Evolutionary conservation across 257 asterid genomes (phyloP).

Genomic region (Primulina huaijiensis): DNA sequence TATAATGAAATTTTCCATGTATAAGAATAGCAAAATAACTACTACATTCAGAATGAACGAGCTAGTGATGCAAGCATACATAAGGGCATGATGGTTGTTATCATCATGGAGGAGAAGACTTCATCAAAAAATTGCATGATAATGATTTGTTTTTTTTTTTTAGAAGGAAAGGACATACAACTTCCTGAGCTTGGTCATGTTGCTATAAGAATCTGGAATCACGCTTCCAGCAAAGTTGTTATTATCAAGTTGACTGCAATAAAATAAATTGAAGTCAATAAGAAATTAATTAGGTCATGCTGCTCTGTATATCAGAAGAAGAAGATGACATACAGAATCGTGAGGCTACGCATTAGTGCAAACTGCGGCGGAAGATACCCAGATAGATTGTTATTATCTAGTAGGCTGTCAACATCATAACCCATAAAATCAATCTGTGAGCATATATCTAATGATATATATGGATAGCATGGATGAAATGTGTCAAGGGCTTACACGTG

Average conservation of each 20-base stretch:
- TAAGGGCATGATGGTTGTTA: too few relatives aligned
- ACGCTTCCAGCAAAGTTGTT: constrained; percentile 47
- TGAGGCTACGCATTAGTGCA: constrained; percentile 35
- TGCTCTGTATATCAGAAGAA: constrained; percentile 6
- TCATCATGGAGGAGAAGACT: too few relatives aligned
- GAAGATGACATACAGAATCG: constrained; percentile 36
- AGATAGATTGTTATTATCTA: constrained; percentile 57
- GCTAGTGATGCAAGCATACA: too few relatives aligned
- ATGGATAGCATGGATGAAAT: background rate
- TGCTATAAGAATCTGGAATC: constrained; percentile 40
- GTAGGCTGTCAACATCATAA: constrained; percentile 36
- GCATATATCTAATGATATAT: background rate
- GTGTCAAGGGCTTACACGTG: constrained; percentile 38
- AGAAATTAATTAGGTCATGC: background rate
- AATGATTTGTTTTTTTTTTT: too few relatives aligned
- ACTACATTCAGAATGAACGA: too few relatives aligned
- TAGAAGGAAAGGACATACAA: constrained; percentile 27
- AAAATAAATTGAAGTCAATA: background rate
- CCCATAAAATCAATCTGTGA: background rate
- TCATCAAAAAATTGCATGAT: too few relatives aligned
- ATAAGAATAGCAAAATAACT: too few relatives aligned
- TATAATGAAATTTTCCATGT: too few relatives aligned
- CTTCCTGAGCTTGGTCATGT: constrained; percentile 38
- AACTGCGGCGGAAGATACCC: constrained; percentile 62
- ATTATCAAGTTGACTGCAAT: constrained; percentile 50